phyloP scores from a whole-genome alignment of 208 protist species.

The Acanthamoeba lugdunensis region DNA sequence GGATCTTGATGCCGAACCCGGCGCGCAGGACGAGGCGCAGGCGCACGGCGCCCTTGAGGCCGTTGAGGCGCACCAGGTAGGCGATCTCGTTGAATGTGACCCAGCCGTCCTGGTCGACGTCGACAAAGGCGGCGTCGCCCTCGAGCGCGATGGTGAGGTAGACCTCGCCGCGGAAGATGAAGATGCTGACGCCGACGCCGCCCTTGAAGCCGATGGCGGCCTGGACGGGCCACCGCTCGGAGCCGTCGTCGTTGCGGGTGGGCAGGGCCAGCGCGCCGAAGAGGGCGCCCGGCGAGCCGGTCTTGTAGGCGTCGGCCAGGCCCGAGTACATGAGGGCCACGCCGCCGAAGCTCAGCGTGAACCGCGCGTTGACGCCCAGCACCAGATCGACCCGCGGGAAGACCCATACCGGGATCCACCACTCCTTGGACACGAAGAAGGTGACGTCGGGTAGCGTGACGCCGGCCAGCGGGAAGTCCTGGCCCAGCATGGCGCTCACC shows the following conservation, averaged over 20 bases:
- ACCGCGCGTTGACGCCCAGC: conserved; percentile 26
- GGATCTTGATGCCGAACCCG: conserved; percentile 32
- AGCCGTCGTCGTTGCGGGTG: conserved; percentile 61
- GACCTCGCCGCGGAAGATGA: conserved; percentile 54
- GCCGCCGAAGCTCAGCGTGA: conserved; percentile 28
- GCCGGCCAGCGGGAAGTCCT: conserved; percentile 59
- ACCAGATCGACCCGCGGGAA: conserved; percentile 1
- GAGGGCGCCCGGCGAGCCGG: not conserved
- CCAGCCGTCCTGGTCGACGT: conserved; percentile 9
- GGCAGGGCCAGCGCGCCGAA: conserved; percentile 53
- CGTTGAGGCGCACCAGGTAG: conserved; percentile 26
- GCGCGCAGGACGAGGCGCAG: not conserved
- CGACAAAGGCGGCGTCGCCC: conserved; percentile 2
- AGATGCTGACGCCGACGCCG: conserved; percentile 59
- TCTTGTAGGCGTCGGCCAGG: conserved; percentile 10
- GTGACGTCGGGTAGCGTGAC: conserved; percentile 54
- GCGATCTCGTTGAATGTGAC: conserved; percentile 71
- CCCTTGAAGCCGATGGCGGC: conserved; percentile 11
- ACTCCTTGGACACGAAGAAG: conserved; percentile 8
- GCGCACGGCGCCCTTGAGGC: not conserved
- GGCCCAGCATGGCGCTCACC: conserved; percentile 1
- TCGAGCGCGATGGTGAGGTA: conserved; percentile 41
- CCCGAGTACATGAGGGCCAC: conserved; percentile 63
- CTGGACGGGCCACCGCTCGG: conserved; percentile 40
- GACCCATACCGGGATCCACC: conserved; percentile 45